phyloP scores from a whole-genome alignment of 1,284 basidiomycete species.

The Ceratobasidium sp. region DNA sequence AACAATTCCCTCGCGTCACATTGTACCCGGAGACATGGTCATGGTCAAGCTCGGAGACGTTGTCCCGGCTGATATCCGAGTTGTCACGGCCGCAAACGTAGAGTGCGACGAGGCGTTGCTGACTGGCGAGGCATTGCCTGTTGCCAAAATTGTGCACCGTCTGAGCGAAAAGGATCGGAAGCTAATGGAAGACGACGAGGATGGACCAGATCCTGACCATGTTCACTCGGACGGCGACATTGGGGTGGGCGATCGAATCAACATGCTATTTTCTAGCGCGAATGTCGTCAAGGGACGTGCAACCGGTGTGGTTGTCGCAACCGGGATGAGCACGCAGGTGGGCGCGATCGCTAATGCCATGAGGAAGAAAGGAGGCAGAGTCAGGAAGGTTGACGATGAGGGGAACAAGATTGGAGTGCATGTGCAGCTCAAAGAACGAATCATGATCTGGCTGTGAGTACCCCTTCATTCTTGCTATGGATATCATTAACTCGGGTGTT shows the following conservation, averaged over 20 bases:
- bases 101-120: slow-evolving; percentile 42
- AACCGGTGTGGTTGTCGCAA: slow-evolving; percentile 40
- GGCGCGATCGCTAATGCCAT: slow-evolving; percentile 34
- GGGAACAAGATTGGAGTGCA: slow-evolving; percentile 20
- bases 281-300: slow-evolving; percentile 42
- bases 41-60: slow-evolving; percentile 65
- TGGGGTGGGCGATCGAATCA: slow-evolving; percentile 42
- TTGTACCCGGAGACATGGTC: slow-evolving; percentile 71
- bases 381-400: slow-evolving; percentile 7
- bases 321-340: slow-evolving; percentile 41
- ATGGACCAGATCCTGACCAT: slow-evolving; percentile 31
- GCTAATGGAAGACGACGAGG: slow-evolving; percentile 19
- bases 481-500: not conserved
- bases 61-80: slow-evolving; percentile 64
- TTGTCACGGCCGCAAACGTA: slow-evolving; percentile 51
- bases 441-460: slow-evolving; percentile 32
- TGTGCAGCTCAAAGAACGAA: not conserved
- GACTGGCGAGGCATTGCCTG: slow-evolving; percentile 42
- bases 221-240: slow-evolving; percentile 23
- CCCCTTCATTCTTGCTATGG: not conserved
- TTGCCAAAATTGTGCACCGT: slow-evolving; percentile 38
- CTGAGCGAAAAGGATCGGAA: slow-evolving; percentile 8
- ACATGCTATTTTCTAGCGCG: slow-evolving; percentile 41
- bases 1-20: slow-evolving; percentile 62
- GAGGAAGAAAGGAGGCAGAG: slow-evolving; percentile 15